These are phyloP conservation scores for Colletotrichum sp. DNA, from an alignment of 2,329 filamentous ascomycete species.

Conservation along the genomic window DNA sequence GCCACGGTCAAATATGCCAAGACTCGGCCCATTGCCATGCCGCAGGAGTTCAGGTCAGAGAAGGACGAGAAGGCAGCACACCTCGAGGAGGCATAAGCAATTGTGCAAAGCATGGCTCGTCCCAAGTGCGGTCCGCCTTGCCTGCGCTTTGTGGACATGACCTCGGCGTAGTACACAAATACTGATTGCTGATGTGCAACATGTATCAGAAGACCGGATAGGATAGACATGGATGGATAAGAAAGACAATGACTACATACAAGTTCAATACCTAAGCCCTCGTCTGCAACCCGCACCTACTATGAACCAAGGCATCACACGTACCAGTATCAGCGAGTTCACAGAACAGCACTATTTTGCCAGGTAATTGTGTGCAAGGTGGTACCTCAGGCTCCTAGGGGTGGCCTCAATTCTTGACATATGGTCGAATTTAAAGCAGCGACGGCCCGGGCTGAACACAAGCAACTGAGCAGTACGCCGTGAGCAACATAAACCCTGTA, in stretches of 20 bases:
- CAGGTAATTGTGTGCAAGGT: background rate
- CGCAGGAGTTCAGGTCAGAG: slow-evolving; percentile 29
- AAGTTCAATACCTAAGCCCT: background rate
- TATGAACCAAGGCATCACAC: background rate
- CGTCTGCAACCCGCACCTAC: background rate
- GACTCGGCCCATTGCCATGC: slow-evolving; percentile 33
- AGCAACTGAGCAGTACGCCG: background rate
- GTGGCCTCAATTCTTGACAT: background rate
- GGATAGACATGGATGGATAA: background rate
- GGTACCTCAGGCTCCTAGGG: background rate
- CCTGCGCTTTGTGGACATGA: background rate
- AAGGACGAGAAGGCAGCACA: slow-evolving; percentile 21
- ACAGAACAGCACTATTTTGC: background rate
- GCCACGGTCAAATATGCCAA: slow-evolving; percentile 40
- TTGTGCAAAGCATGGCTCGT: background rate
- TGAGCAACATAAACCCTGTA: background rate
- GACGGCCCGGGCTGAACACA: background rate
- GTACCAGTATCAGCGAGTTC: background rate
- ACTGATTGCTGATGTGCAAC: background rate
- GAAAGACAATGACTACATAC: background rate
- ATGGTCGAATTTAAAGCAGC: background rate
- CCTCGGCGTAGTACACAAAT: background rate
- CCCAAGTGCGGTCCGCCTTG: background rate
- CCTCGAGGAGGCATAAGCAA: background rate
- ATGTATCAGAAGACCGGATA: background rate